Base-by-base conservation (phyloP, 306 rosid genomes). In the Crotalaria pallida region DNA sequence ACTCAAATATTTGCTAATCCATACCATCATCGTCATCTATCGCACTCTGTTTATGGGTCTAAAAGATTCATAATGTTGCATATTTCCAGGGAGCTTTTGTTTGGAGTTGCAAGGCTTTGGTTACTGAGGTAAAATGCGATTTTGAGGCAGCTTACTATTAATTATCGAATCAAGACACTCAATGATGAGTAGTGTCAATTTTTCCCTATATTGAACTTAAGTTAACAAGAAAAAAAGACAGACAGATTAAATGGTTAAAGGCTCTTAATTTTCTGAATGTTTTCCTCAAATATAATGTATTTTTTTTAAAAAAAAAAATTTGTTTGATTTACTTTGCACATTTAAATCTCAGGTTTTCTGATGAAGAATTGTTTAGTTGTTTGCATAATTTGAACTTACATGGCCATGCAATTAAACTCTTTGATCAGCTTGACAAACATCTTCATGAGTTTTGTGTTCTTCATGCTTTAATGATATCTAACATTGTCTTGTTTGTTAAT, bases 101-200 rank as follows among this genome's bases (percentile, higher is more conserved):
- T 78, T 93, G 98, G 98, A 93, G 89, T 79, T 84, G 94, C 82
- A 90, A 93, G 73, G 89, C 98, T 52, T 78, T 93, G 80, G 76
- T 93, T 56, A 79, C 90, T 51, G 97, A 90, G 97, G 98, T 93
- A 80, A 86, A 86, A 55, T 81, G 41, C 69, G 58, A 24, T 73
- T 53, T 57, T 68, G 53, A 44, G 78, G 10, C 55, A 51, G 27
- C 3, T 50, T 58, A n/a, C n/a, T n/a, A 38, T 64, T 70, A 36
- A n/a, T 15, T 27, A 27, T 12, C 9, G 16, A 3, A 44, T 62
- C 41, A 72, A 19, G 24, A 21, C 62, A 49, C 58, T 72, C 2
- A 29, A 31, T 51, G 18, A 24, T 60, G 24, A 18, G 67, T 22
- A 6, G 17, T 72, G 4, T 49, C 24, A 6, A 31, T 16, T 63